Evolutionary conservation across 257 asterid genomes (phyloP).

Genomic region (Coffea canephora): DNA sequence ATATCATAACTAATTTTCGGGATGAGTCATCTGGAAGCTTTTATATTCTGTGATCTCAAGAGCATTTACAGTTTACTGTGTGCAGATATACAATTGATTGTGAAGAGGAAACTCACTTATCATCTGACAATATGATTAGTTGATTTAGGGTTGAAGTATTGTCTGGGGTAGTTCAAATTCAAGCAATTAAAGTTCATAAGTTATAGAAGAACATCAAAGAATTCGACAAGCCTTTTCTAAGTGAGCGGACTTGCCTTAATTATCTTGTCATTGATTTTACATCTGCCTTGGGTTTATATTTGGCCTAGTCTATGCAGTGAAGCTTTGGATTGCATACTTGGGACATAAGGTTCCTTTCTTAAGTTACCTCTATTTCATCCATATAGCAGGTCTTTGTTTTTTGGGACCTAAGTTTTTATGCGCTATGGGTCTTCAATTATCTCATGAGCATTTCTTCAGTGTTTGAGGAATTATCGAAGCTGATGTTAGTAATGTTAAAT

Average conservation of each 20-base stretch:
- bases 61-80: not conserved
- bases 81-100: not conserved
- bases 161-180: not conserved
- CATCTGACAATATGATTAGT: not conserved
- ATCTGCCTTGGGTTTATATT: not conserved
- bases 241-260: not conserved
- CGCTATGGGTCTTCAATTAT: not conserved
- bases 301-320: not conserved
- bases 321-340: not conserved
- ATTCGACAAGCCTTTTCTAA: not conserved
- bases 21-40: not conserved
- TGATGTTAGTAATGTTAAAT: not conserved
- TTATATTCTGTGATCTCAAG: not conserved
- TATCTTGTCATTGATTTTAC: not conserved
- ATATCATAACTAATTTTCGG: too few species aligned
- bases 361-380: not conserved
- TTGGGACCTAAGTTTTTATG: not conserved
- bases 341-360: not conserved
- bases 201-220: not conserved
- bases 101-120: not conserved
- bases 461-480: not conserved
- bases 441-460: not conserved
- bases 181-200: not conserved
- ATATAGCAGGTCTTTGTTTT: not conserved
- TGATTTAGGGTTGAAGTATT: not conserved